Evolutionary conservation across 2,329 filamentous ascomycete genomes (phyloP).

Genomic region (Diaporthe australafricana): DNA sequence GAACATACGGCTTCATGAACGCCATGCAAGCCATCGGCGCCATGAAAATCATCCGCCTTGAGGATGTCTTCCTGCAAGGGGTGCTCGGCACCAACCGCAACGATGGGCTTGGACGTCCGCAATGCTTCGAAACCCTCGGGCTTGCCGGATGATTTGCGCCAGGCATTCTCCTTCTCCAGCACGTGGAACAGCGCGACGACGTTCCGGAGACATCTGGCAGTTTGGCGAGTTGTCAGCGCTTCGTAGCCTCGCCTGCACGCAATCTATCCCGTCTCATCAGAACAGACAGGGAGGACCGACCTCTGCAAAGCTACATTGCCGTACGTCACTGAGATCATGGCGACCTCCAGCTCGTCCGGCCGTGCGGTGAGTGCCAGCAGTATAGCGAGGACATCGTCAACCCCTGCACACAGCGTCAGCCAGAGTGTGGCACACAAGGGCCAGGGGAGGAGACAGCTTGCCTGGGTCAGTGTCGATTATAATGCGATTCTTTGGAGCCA

Average conservation of each 20-base stretch:
- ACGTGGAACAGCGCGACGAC: conserved; percentile 91
- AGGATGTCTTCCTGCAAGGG: conserved; percentile 86
- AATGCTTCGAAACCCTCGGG: conserved; percentile 79
- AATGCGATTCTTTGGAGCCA: conserved; percentile 79
- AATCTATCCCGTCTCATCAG: conserved; percentile 25
- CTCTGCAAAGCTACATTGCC: conserved; percentile 91
- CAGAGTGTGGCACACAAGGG: not conserved
- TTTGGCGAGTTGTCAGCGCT: conserved; percentile 12
- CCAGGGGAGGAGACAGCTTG: conserved; percentile 49
- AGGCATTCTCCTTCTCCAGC: conserved; percentile 87
- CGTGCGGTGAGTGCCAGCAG: conserved; percentile 86
- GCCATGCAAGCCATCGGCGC: conserved; percentile 80
- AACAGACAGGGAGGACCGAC: conserved; percentile 54
- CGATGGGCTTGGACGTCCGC: conserved; percentile 79
- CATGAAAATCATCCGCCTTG: conserved; percentile 88
- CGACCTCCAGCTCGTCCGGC: conserved; percentile 85
- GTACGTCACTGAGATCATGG: conserved; percentile 90
- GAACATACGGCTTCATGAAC: conserved; percentile 70
- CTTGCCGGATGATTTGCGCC: conserved; percentile 78
- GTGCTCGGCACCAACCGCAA: conserved; percentile 88
- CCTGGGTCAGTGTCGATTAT: conserved; percentile 97
- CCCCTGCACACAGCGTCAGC: conserved; percentile 62
- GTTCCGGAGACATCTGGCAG: conserved; percentile 82
- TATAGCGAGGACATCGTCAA: conserved; percentile 92
- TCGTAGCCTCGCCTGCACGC: not conserved